These are phyloP conservation scores for Nannochloropsis salina DNA, from an alignment of 108 stramenopile species.

Conservation along the genomic window DNA sequence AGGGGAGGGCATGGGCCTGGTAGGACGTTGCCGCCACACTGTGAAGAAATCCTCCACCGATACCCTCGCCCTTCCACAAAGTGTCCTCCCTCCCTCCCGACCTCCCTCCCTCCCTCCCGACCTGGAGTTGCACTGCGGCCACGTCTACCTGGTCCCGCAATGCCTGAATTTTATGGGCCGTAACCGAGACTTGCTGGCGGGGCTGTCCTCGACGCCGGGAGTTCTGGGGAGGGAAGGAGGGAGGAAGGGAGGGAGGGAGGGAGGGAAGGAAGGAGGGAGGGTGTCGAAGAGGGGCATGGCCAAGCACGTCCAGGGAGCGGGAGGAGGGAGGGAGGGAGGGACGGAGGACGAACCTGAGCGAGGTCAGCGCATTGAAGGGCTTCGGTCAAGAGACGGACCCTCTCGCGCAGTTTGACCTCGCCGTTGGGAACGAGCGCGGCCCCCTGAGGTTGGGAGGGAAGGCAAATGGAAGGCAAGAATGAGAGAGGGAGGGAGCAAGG, in stretches of 20 bases:
- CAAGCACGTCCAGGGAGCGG: too few species aligned
- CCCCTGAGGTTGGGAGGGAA: background rate
- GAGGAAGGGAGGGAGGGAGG: conserved; percentile 2
- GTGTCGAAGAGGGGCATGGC: too few species aligned
- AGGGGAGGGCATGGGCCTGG: too few species aligned
- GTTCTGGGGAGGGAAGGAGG: background rate
- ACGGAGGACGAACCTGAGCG: background rate
- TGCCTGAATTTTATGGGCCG: background rate
- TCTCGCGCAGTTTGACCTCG: background rate
- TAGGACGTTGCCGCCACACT: too few species aligned
- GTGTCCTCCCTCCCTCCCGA: background rate
- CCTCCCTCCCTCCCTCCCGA: background rate
- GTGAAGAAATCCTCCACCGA: background rate
- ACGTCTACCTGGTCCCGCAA: background rate
- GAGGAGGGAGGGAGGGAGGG: background rate
- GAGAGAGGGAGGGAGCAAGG: background rate
- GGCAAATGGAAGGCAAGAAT: background rate
- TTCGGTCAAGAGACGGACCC: background rate
- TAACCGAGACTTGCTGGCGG: background rate
- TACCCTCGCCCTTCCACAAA: background rate
- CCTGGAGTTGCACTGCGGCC: background rate
- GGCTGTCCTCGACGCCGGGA: background rate
- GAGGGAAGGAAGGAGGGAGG: background rate
- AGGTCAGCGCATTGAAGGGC: background rate
- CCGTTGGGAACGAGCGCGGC: background rate